These are phyloP conservation scores for Fusarium compactum DNA, from an alignment of 2,329 filamentous ascomycete genomes.

Conservation along the genomic window DNA sequence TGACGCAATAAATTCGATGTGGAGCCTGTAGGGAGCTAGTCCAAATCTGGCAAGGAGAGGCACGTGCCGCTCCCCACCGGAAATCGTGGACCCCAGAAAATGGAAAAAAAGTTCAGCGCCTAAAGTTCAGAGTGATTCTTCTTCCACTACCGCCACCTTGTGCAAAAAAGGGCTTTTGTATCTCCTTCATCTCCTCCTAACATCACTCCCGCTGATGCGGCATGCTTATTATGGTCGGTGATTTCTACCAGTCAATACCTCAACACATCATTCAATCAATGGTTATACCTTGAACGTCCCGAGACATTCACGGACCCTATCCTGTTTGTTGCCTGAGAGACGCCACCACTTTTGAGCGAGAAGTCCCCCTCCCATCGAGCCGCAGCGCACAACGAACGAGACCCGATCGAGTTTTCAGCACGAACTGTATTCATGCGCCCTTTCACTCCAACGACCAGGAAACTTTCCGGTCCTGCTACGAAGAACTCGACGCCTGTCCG, in stretches of 20 bases:
- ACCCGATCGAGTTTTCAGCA: slow-evolving; percentile 8
- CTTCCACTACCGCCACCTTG: slow-evolving; percentile 24
- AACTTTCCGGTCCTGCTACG: slow-evolving; percentile 50
- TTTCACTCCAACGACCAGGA: slow-evolving; percentile 53
- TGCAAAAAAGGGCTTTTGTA: slow-evolving; percentile 6
- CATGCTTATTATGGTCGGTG: slow-evolving; percentile 47
- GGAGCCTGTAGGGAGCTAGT: slow-evolving; percentile 21
- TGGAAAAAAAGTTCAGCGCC: slow-evolving; percentile 42
- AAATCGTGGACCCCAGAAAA: slow-evolving; percentile 41
- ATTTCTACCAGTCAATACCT: slow-evolving; percentile 27
- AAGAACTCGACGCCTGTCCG: slow-evolving; percentile 60
- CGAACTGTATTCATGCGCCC: slow-evolving; percentile 43
- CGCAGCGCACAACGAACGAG: slow-evolving; percentile 27
- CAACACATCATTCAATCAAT: slow-evolving; percentile 44
- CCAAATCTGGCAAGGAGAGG: slow-evolving; percentile 22
- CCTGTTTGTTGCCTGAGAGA: slow-evolving; percentile 46
- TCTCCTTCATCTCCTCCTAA: slow-evolving; percentile 11
- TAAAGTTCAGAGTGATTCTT: slow-evolving; percentile 25
- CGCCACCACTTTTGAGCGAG: slow-evolving; percentile 35
- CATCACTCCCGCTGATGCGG: slow-evolving; percentile 24
- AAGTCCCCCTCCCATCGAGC: slow-evolving; percentile 9
- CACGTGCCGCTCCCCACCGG: slow-evolving; percentile 50
- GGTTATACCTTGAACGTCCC: slow-evolving; percentile 39
- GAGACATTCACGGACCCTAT: slow-evolving; percentile 17
- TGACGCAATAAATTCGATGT: slow-evolving; percentile 20